Evolutionary conservation across 352 stramenopile genomes (phyloP).

Genomic region (Elongisporangium anandrum): DNA sequence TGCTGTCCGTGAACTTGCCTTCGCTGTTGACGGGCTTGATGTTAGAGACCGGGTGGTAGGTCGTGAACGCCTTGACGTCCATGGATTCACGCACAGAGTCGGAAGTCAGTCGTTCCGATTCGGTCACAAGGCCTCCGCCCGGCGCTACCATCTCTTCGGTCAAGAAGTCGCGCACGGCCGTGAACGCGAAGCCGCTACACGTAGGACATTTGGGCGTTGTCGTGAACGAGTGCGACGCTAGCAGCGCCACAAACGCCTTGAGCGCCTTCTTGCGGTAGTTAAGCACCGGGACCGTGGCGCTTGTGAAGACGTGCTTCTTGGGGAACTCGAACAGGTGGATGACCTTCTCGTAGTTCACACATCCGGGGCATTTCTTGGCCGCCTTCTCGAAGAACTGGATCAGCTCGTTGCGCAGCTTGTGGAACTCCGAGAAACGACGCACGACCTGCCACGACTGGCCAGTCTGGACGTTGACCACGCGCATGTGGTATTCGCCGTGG

Average conservation of each 20-base stretch:
- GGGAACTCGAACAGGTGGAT: conserved; percentile 81
- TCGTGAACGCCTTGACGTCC: conserved; percentile 75
- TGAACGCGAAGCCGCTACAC: conserved; percentile 71
- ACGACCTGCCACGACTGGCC: conserved; percentile 65
- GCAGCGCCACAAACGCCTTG: conserved; percentile 59
- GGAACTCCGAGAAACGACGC: conserved; percentile 82
- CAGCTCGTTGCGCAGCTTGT: conserved; percentile 64
- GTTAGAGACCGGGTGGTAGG: conserved; percentile 42
- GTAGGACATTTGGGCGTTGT: conserved; percentile 75
- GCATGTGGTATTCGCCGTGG: conserved; percentile 68
- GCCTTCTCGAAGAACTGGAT: conserved; percentile 53
- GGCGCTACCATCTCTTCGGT: conserved; percentile 28
- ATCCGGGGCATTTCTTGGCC: conserved; percentile 74
- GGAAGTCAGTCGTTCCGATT: conserved; percentile 10
- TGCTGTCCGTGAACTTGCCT: conserved; percentile 45
- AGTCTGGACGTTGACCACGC: conserved; percentile 60
- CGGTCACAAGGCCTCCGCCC: conserved; percentile 2
- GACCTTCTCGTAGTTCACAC: conserved; percentile 80
- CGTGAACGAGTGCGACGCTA: conserved; percentile 81
- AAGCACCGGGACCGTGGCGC: conserved; percentile 65
- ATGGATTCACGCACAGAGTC: conserved; percentile 60
- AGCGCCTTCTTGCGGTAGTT: conserved; percentile 81
- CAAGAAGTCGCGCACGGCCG: conserved; percentile 73
- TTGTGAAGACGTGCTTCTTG: conserved; percentile 80
- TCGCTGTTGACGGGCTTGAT: conserved; percentile 59